Conservation (phyloP, 2,329 filamentous ascomycete genomes). For the Arthrobotrys sinensis region DNA sequence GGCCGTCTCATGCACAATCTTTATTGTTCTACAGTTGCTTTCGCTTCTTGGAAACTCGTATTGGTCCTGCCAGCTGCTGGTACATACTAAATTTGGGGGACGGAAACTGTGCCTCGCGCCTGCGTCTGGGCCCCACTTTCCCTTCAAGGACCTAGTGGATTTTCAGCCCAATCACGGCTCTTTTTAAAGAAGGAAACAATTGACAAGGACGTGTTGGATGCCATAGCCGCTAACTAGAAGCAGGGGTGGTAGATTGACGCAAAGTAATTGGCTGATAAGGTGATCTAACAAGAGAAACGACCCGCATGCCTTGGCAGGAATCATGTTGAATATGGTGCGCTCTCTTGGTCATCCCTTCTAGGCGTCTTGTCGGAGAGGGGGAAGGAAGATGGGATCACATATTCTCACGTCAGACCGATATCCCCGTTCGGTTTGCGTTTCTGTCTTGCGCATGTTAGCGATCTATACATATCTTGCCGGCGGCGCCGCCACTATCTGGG, state of each 20-base stretch:
- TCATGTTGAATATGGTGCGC: not conserved
- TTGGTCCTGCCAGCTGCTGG: not conserved
- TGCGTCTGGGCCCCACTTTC: conserved; percentile 27
- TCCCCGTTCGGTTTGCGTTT: not conserved
- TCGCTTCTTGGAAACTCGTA: not conserved
- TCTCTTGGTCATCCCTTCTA: not conserved
- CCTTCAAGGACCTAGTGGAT: not conserved
- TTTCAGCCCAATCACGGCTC: conserved; percentile 18
- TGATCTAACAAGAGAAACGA: not conserved
- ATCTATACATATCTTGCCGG: conserved; percentile 25
- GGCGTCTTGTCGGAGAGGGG: too few relatives aligned
- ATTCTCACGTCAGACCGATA: conserved; percentile 21
- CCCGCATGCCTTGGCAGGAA: conserved; percentile 3
- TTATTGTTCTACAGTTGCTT: not conserved
- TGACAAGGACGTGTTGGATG: not conserved
- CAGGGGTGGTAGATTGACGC: conserved; percentile 4
- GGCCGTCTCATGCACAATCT: conserved; percentile 5
- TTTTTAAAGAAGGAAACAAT: not conserved
- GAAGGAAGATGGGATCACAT: not conserved
- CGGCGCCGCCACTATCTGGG: not conserved
- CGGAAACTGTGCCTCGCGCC: conserved; percentile 21
- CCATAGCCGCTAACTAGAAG: conserved; percentile 5
- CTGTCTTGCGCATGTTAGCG: conserved; percentile 18
- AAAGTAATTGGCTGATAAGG: conserved; percentile 1
- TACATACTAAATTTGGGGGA: conserved; percentile 22